Percentiles rank a stretch among this genome's conserved stretches.
phyloP scores from a whole-genome alignment of 208 protist species.

The Angomonas deanei region DNA sequence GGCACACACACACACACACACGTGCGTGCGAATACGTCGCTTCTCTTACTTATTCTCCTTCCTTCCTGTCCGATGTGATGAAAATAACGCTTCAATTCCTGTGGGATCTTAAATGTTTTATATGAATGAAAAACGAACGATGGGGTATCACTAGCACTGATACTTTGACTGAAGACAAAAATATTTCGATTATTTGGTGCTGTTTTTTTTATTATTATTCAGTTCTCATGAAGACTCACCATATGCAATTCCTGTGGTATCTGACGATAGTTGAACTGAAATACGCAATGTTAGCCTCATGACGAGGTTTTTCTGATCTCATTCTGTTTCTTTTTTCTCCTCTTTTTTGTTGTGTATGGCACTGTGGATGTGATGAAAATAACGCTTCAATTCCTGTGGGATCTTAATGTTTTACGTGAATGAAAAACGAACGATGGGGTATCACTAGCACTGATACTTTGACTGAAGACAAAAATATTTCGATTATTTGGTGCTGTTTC shows the following conservation, averaged over 20 bases:
- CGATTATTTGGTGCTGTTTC: background rate
- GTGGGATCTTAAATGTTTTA: constrained; percentile 2
- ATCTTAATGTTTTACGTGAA: background rate
- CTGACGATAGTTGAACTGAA: constrained; percentile 3
- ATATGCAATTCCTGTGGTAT: constrained; percentile 11
- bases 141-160: background rate
- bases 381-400: constrained; percentile 10
- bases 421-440: constrained; percentile 7
- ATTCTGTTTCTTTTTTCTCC: constrained; percentile 4
- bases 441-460: constrained; percentile 1
- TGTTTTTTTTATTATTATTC: background rate
- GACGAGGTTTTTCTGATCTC: background rate
- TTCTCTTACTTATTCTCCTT: constrained; percentile 6
- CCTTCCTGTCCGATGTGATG: constrained; percentile 3
- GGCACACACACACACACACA: no score
- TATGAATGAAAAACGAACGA: constrained; percentile 7
- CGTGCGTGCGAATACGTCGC: no score
- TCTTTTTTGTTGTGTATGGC: background rate
- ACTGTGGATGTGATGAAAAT: constrained; percentile 5
- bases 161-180: constrained; percentile 2
- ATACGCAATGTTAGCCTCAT: constrained; percentile 6
- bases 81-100: constrained; percentile 8
- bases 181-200: background rate
- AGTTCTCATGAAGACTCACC: background rate
- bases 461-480: background rate